A percentile compares a stretch with the other conserved stretches of the same genome.
Conservation (phyloP, 2,329 filamentous ascomycete species). For the Parastagonospora avenae region DNA sequence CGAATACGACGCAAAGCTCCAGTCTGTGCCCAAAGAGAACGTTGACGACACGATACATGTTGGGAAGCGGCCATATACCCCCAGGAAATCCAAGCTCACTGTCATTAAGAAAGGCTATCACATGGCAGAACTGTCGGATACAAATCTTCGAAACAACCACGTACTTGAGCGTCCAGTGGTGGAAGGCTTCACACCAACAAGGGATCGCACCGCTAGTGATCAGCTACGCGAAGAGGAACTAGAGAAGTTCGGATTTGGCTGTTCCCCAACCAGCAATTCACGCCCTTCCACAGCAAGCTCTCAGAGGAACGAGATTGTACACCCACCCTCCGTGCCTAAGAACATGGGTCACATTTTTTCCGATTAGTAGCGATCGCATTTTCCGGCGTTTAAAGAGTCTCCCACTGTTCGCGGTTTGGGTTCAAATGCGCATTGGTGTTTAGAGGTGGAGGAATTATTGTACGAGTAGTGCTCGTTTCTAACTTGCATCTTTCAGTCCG, state of each 20-base stretch:
- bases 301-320: constrained; percentile 26
- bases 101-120: constrained; percentile 23
- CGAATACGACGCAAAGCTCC: constrained; percentile 9
- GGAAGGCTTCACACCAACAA: constrained; percentile 36
- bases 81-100: constrained; percentile 25
- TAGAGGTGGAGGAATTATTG: constrained; percentile 2
- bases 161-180: constrained; percentile 33
- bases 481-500: constrained; percentile 21
- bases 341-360: constrained; percentile 28
- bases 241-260: constrained; percentile 6
- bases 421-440: constrained; percentile 1
- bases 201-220: constrained; percentile 33
- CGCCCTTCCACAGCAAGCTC: constrained; percentile 35
- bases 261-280: constrained; percentile 23
- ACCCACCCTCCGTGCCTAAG: constrained; percentile 29
- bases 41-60: constrained; percentile 15
- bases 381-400: constrained; percentile 22
- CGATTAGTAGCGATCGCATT: constrained; percentile 21
- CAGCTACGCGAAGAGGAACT: constrained; percentile 30
- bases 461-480: constrained; percentile 19
- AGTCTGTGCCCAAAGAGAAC: constrained; percentile 18
- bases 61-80: constrained; percentile 23
- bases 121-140: constrained; percentile 35
- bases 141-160: constrained; percentile 40
- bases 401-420: constrained; percentile 3